These are phyloP conservation scores for Clonostachys rosea DNA, from an alignment of 2,329 filamentous ascomycete species.

Conservation along the genomic window DNA sequence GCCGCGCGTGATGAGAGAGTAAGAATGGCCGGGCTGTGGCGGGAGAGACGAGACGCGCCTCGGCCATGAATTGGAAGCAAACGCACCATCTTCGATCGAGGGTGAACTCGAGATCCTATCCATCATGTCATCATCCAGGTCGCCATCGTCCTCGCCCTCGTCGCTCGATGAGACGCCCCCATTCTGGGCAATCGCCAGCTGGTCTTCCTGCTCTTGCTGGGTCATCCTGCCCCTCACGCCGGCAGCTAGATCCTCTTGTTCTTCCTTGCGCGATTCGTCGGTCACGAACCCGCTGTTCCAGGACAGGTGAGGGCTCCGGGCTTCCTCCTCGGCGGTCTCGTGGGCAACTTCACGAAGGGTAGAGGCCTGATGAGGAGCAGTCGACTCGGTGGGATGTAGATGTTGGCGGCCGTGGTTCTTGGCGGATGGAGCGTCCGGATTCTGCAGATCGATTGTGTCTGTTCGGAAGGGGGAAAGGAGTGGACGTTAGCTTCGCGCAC, in stretches of 20 bases:
- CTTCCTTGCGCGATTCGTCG: background rate
- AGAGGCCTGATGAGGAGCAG: conserved; percentile 80
- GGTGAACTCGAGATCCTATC: conserved; percentile 98
- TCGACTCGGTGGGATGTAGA: conserved; percentile 34
- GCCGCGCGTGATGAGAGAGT: conserved; percentile 9
- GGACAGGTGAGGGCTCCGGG: conserved; percentile 58
- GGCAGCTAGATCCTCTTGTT: conserved; percentile 4
- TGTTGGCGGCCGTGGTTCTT: conserved; percentile 64
- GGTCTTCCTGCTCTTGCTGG: conserved; percentile 22
- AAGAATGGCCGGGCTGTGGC: conserved; percentile 12
- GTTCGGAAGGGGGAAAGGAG: conserved; percentile 1
- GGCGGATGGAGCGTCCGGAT: conserved; percentile 75
- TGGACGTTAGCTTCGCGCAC: no score
- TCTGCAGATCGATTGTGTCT: conserved; percentile 96
- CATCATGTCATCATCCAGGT: conserved; percentile 89
- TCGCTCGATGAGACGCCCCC: conserved; percentile 47
- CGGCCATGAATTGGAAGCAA: conserved; percentile 33
- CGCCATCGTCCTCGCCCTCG: conserved; percentile 65
- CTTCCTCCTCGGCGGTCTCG: conserved; percentile 70
- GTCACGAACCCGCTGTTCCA: conserved; percentile 32
- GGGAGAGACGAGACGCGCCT: conserved; percentile 35
- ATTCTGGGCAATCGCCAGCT: conserved; percentile 56
- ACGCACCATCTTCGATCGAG: conserved; percentile 99
- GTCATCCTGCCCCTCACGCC: conserved; percentile 10
- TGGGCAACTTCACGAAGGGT: conserved; percentile 76